Evolutionary conservation across 305 asterid genomes (phyloP), one percentile per base, ranked within the genome.

Genomic region (Rubia peregrina): DNA sequence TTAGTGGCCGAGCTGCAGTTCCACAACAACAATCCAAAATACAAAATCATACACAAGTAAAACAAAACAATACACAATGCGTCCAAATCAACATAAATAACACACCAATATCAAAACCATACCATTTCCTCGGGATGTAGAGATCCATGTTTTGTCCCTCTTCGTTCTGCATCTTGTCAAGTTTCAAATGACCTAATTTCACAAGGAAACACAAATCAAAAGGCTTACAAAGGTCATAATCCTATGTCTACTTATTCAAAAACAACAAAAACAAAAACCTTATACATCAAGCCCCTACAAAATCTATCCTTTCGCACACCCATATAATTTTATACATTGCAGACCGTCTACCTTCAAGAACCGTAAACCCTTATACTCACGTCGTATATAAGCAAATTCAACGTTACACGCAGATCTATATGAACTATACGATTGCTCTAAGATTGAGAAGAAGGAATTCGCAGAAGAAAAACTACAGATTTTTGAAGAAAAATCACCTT

Each of bases 61-160:
- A 61, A 10, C 0, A 3, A 12, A 42, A 61, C 42, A 12, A 4
- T 40, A 5, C 19, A 5, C 44, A 16, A 2, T 9, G 19, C 0
- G 0, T 3, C 33, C 1, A 30, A 30, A 13, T 10, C 9, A 36
- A 53, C 41, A 19, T n/a, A 21, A 43, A 43, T 3, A 30, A 3
- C 17, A 2, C 22, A 36, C 16, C 11, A 7, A 38, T 36, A 24
- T 6, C 14, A 1, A 17, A 24, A 44, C 10, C 70, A 63, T 22
- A 90, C 96, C 96, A 90, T 72, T 90, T 90, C 82, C 96, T 82
- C 6, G 96, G 96, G 63, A 90, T 90, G 72, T 90, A 90, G 40
- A 90, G 91, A 79, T 90, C 95, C 87, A 87, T 88, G 82, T 88
- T 88, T 57, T 90, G 89, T 0, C 96, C 96, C 65, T 88, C 95